These are phyloP conservation scores for Mycocentrospora acerina DNA, from an alignment of 2,329 filamentous ascomycete genomes.

Conservation along the genomic window DNA sequence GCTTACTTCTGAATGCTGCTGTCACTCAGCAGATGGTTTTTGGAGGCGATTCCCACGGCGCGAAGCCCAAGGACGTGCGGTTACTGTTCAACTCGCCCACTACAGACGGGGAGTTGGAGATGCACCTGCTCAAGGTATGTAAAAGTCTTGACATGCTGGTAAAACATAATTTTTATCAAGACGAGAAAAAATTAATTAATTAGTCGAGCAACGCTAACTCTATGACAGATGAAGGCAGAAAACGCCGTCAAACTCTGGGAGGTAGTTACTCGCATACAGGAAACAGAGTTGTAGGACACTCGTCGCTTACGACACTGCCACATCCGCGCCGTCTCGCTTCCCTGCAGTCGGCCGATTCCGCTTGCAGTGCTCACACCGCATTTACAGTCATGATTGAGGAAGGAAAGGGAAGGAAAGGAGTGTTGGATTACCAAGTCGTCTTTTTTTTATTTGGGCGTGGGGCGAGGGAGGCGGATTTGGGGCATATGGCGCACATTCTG, in stretches of 20 bases:
- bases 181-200: too few species aligned
- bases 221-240: conserved; percentile 20
- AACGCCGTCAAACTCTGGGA: conserved; percentile 28
- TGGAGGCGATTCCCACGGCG: conserved; percentile 64
- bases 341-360: conserved; percentile 1
- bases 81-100: conserved; percentile 64
- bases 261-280: conserved; percentile 22
- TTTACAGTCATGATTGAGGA: too few species aligned
- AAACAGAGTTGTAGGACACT: conserved; percentile 23
- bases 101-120: conserved; percentile 52
- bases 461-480: too few species aligned
- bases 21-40: conserved; percentile 79
- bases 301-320: neutral
- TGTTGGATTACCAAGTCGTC: too few species aligned
- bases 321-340: neutral
- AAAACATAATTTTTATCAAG: too few species aligned
- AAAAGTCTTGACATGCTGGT: too few species aligned
- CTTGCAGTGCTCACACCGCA: too few species aligned
- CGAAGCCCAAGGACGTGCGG: conserved; percentile 69
- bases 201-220: conserved; percentile 15
- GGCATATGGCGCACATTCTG: too few species aligned
- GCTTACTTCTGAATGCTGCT: conserved; percentile 82
- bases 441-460: too few species aligned
- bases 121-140: conserved; percentile 60
- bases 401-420: too few species aligned